phyloP scores from a whole-genome alignment of 1,284 basidiomycete species.

The Cystobasidium pallidum region DNA sequence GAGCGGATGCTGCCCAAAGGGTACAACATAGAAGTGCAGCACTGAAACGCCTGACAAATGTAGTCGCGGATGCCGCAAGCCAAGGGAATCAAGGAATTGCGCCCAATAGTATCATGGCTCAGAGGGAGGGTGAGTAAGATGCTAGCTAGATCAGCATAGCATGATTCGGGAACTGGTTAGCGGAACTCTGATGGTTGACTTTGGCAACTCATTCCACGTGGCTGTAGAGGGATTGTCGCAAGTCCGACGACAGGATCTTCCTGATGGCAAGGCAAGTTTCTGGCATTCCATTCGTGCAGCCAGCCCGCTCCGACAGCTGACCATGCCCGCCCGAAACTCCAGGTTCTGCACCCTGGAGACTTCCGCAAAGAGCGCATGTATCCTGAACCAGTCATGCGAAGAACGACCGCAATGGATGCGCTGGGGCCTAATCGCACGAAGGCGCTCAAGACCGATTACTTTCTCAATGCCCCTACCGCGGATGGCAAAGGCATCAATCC shows the following conservation, averaged over 20 bases:
- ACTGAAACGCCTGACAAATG: too few relatives aligned
- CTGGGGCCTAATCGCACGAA: conserved; percentile 17
- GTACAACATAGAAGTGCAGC: not conserved
- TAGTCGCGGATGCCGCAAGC: too few relatives aligned
- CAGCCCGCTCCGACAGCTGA: not conserved
- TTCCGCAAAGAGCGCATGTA: conserved; percentile 28
- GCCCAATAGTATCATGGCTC: not conserved
- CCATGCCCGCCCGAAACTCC: not conserved
- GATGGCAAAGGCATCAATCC: conserved; percentile 53
- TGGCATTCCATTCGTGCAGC: not conserved
- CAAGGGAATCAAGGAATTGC: not conserved
- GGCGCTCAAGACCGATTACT: conserved; percentile 33
- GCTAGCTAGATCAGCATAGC: not conserved
- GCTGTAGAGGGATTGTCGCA: not conserved
- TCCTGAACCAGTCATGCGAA: conserved; percentile 10
- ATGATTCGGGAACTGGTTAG: too few relatives aligned
- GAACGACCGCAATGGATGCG: conserved; percentile 22
- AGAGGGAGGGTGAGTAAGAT: not conserved
- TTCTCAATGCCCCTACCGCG: conserved; percentile 10
- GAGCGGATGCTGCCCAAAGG: not conserved
- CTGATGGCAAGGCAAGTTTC: conserved; percentile 15
- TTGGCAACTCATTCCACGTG: too few relatives aligned
- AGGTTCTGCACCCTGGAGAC: conserved; percentile 21
- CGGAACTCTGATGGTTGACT: not conserved
- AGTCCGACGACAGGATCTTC: not conserved